Evolutionary conservation across 2,329 filamentous ascomycete genomes (phyloP), one percentile per base, ranked within the genome.

Genomic region (Diaporthe nobilis): DNA sequence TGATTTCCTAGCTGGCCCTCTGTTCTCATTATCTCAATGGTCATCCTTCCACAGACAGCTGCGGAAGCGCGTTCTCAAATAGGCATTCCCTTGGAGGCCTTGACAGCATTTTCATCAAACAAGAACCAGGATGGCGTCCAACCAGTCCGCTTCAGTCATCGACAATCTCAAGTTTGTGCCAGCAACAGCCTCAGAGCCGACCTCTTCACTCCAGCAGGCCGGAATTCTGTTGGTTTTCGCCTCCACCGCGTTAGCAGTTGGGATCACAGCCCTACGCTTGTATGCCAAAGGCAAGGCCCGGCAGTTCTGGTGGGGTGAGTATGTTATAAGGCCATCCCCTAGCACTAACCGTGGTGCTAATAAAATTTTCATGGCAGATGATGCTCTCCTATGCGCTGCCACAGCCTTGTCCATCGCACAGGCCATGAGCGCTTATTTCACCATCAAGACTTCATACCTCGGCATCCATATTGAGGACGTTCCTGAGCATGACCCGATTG

Each of bases 241-340:
- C 60, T 63, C 60, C 7, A 63, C 60, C 31, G 60, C 60, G 17
- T 22, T 63, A n/a, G 60, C 60, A 44, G 60, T 47, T 7, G 39
- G 25, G 4, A 47, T 47, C 31, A 63, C 60, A 47, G 39, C 60
- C 39, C 39, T 63, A 9, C 60, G 60, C n/a, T 47, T 63, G 39
- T 63, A 63, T 47, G 60, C 39, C n/a, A 63, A 63, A 63, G 39
- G 60, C n/a, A 63, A 63, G 39, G 60, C n/a, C 47, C 31, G 39
- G 39, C 60, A 47, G n/a, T 63, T 47, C 15, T 63, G 60, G 60
- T 63, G 60, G 60, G 60, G 60, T 63, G n/a, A 31, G 60, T 31
- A 5, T 42, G 15, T 22, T 12, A 25, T 51, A 78, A 44, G n/a
- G 8, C 15, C n/a, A 42, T 31, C 13, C 39, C 25, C 17, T 28